A percentile compares a stretch with the other conserved stretches of the same genome.
These are phyloP conservation scores for Cutaneotrichosporon cutaneum DNA, from an alignment of 1,284 basidiomycete species.

Conservation along the genomic window DNA sequence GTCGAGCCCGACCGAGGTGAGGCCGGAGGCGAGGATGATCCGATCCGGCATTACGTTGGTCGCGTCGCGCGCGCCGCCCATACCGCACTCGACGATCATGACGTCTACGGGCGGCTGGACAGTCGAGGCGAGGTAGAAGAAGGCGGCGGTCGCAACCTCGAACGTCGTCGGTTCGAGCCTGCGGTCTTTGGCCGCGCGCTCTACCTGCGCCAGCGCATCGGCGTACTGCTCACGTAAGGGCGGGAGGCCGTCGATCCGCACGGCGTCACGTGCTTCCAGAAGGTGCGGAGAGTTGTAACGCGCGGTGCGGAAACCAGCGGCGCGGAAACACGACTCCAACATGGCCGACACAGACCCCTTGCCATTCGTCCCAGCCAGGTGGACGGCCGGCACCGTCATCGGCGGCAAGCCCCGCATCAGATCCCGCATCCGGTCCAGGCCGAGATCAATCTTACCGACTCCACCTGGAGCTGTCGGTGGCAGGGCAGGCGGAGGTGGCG, in stretches of 20 bases:
- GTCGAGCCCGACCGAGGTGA: slow-evolving; percentile 86
- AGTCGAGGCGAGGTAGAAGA: slow-evolving; percentile 69
- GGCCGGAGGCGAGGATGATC: slow-evolving; percentile 70
- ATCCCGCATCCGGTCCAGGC: slow-evolving; percentile 66
- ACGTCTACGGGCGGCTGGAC: slow-evolving; percentile 60
- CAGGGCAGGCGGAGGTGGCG: neutral
- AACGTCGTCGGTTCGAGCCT: slow-evolving; percentile 65
- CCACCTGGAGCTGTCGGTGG: slow-evolving; percentile 15
- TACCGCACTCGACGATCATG: slow-evolving; percentile 87
- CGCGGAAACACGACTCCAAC: slow-evolving; percentile 69
- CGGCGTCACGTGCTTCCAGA: slow-evolving; percentile 72
- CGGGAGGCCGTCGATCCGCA: slow-evolving; percentile 65
- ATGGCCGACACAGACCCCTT: slow-evolving; percentile 90
- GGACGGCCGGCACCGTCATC: slow-evolving; percentile 77
- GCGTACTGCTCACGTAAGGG: slow-evolving; percentile 61
- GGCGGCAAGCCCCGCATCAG: slow-evolving; percentile 64
- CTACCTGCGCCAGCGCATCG: slow-evolving; percentile 58
- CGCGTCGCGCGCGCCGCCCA: slow-evolving; percentile 90
- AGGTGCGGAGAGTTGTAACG: slow-evolving; percentile 94
- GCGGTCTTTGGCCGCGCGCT: slow-evolving; percentile 57
- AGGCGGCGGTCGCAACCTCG: slow-evolving; percentile 79
- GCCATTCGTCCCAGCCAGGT: slow-evolving; percentile 95
- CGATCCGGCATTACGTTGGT: slow-evolving; percentile 81
- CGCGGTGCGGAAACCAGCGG: slow-evolving; percentile 65
- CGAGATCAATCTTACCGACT: slow-evolving; percentile 65